Conservation (phyloP, 179 eudicot genomes). For the Beta corolliflora region DNA sequence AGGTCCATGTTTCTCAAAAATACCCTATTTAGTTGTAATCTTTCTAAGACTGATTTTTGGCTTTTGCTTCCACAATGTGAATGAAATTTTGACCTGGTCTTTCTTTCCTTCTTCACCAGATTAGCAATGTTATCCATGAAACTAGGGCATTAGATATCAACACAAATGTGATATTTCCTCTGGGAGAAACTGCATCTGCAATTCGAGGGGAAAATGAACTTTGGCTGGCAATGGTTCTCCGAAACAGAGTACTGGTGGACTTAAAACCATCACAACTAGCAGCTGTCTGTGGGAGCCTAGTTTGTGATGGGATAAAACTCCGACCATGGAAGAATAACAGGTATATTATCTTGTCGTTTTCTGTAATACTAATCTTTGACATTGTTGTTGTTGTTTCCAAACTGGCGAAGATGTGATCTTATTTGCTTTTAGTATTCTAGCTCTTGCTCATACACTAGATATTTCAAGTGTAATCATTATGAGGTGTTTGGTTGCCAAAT, state of each 20-base stretch:
- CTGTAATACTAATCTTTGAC: neutral
- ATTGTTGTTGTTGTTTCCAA: neutral
- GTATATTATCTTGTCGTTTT: conserved; percentile 33
- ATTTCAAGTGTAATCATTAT: neutral
- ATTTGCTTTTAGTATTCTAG: neutral
- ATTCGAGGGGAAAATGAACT: conserved; percentile 99
- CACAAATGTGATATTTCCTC: conserved; percentile 80
- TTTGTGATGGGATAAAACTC: conserved; percentile 94
- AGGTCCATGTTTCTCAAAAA: neutral
- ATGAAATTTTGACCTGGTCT: conserved; percentile 3
- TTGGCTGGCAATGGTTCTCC: conserved; percentile 95
- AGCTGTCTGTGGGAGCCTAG: conserved; percentile 89
- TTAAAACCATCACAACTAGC: conserved; percentile 96
- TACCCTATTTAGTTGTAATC: neutral
- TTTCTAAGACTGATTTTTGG: neutral
- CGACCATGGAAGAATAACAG: conserved; percentile 92
- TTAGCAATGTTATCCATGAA: conserved; percentile 95
- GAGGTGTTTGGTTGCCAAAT: conserved; percentile 1
- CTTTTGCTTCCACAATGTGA: neutral
- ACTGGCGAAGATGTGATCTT: neutral
- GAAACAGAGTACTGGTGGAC: conserved; percentile 71
- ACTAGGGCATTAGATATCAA: conserved; percentile 89
- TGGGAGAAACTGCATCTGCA: conserved; percentile 98
- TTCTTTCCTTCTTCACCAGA: conserved; percentile 38
- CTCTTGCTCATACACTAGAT: neutral